These are phyloP conservation scores for Pichia norvegensis DNA, from an alignment of 1,139 yeast species.

Conservation along the genomic window DNA sequence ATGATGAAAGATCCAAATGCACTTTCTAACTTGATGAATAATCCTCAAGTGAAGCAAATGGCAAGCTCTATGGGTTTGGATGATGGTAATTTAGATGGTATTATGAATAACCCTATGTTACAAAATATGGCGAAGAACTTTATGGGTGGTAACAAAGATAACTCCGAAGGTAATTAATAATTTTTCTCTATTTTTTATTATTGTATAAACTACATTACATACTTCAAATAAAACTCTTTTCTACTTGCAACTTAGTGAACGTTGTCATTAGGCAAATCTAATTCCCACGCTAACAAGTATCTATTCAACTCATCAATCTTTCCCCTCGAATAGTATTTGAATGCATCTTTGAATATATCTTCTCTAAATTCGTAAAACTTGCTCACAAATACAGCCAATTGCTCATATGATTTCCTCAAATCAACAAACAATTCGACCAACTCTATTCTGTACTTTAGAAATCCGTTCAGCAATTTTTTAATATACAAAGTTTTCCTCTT, in stretches of 20 bases:
- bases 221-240: neutral
- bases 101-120: constrained; percentile 77
- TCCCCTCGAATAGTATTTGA: constrained; percentile 30
- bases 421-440: constrained; percentile 21
- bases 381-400: constrained; percentile 55
- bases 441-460: constrained; percentile 23
- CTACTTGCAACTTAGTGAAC: too few relatives aligned
- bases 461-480: constrained; percentile 27
- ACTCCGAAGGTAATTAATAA: neutral
- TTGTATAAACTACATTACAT: neutral
- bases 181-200: neutral
- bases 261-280: constrained; percentile 11
- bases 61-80: constrained; percentile 50
- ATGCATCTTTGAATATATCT: constrained; percentile 32
- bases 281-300: constrained; percentile 16
- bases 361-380: constrained; percentile 46
- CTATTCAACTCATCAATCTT: constrained; percentile 26
- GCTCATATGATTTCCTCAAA: constrained; percentile 44
- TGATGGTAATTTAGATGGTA: constrained; percentile 40
- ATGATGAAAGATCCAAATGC: constrained; percentile 89
- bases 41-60: constrained; percentile 75
- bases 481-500: constrained; percentile 33
- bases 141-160: constrained; percentile 35
- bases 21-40: constrained; percentile 65
- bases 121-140: constrained; percentile 58